Base-by-base conservation (phyloP, 2,329 filamentous ascomycete species). In the Metarhizium anisopliae region DNA sequence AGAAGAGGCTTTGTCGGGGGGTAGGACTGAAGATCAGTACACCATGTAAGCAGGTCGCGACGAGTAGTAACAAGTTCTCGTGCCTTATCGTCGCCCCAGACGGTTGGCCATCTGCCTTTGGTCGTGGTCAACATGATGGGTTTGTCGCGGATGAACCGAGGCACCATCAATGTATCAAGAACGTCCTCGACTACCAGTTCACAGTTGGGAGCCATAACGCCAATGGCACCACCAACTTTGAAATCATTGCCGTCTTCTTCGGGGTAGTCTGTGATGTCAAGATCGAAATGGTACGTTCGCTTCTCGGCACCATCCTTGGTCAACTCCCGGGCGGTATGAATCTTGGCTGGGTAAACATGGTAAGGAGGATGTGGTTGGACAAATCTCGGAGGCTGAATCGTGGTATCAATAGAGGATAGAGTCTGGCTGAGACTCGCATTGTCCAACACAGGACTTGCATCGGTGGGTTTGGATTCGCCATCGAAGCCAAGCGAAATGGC, bases 361-460 rank as follows among this genome's bases (percentile, higher is more conserved):
- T 95, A 94, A 0, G 94, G 94, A 56, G 90, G 90, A 69, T 99
- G 94, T 30, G 94, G 94, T 68, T 96, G 90, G 54, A 99, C 92
- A 66, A 92, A 99, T 57, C 79, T 80, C 6, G 94, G 94, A 18
- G 94, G 93, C 67, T 93, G 87, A 58, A 84, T 77, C 10, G 73
- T 68, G 3, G 83, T 85, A 63, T 86, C 77, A 56, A 83, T 68
- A 43, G 74, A 66, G 51, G 67, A 62, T 47, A 35, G 29, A 32
- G 53, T 58, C 32, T 50, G 43, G 7, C 64, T 60, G 20, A 64
- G 55, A 38, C 62, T 55, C 8, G 60, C 47, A 38, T 62, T 56
- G 49, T 59, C 36, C 66, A 52, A 66, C 16, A 66, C 60, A 45
- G 70, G 65, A 59, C 76, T 71, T 54, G 71, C 56, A 18, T 16